Base-by-base conservation (phyloP, 495 filamentous ascomycete species). In the Coniosporium apollinis region DNA sequence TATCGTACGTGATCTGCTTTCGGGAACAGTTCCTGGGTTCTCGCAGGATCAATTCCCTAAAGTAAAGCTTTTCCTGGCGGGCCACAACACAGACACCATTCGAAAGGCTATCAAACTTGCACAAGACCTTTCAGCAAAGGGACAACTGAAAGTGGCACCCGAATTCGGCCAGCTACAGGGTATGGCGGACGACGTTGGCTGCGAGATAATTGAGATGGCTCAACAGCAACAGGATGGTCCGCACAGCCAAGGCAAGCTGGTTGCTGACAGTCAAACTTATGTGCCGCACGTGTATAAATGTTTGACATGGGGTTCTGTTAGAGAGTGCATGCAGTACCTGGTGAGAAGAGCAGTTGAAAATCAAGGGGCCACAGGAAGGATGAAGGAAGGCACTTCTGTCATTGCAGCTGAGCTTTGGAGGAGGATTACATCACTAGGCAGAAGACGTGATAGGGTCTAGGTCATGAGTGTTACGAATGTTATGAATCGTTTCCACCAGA, bases 111-210 rank as follows among this genome's bases (percentile, higher is more conserved):
- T 55, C 30, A 28, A 50, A 3, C 40, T 62, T 5, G 51, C 56
- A 31, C 49, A 57, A 30, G 41, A 56, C 13, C 55, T 57, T 0
- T 13, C 51, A 0, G 36, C 29, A 17, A 53, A 45, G 0, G 45
- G 47, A 1, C 33, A 53, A 9, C 59, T 56, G 17, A 62, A 52
- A 5, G 50, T 58, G 17, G 48, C 54, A 19, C 54, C 60, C 14
- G 51, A 54, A 2, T 65, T 60, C 36, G 61, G 43, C 7, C 34
- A 37, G 3, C 18, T 37, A 16, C 22, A 28, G 18, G 1, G 56
- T 0, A 59, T 58, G 56, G 56, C 56, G 3, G 56, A 59, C 41
- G 52, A 56, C 21, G 36, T 59, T 19, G 47, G 55, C 28, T 58
- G 34, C 3, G 20, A 16, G 20, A 43, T 25, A 30, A 31, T 18